Percentiles rank a stretch among this genome's conserved stretches.
These are phyloP conservation scores for Exophiala spinifera DNA, from an alignment of 2,329 filamentous ascomycete species.

Conservation along the genomic window DNA sequence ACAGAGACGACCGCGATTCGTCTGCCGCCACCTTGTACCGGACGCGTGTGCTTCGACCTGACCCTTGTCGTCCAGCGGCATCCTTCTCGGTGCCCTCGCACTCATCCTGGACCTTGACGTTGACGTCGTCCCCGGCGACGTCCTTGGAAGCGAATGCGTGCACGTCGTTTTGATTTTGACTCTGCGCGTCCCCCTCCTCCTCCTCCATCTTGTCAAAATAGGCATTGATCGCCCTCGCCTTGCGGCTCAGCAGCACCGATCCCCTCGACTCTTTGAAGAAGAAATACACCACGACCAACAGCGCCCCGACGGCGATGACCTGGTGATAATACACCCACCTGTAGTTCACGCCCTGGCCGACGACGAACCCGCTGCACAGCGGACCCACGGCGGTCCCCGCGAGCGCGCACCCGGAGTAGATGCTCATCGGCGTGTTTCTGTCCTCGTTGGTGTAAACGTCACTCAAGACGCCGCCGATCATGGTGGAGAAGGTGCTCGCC, in stretches of 20 bases:
- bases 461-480: constrained; percentile 87
- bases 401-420: constrained; percentile 77
- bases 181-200: too few relatives aligned
- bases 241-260: constrained; percentile 72
- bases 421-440: constrained; percentile 83
- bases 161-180: background rate
- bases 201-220: constrained; percentile 68
- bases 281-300: constrained; percentile 63
- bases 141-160: too few relatives aligned
- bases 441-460: constrained; percentile 78
- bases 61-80: background rate
- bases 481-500: constrained; percentile 70
- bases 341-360: constrained; percentile 62
- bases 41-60: background rate
- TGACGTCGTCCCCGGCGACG: too few relatives aligned
- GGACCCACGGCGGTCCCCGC: constrained; percentile 78
- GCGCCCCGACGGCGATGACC: constrained; percentile 62
- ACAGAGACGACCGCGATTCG: constrained; percentile 24
- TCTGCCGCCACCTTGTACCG: constrained; percentile 27
- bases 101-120: constrained; percentile 48
- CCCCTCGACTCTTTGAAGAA: constrained; percentile 81
- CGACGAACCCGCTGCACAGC: constrained; percentile 66
- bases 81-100: constrained; percentile 48
- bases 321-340: constrained; percentile 90
- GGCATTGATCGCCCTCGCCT: constrained; percentile 68